Base-by-base conservation (phyloP, 2,329 filamentous ascomycete species). In the Helminthosporium solani region DNA sequence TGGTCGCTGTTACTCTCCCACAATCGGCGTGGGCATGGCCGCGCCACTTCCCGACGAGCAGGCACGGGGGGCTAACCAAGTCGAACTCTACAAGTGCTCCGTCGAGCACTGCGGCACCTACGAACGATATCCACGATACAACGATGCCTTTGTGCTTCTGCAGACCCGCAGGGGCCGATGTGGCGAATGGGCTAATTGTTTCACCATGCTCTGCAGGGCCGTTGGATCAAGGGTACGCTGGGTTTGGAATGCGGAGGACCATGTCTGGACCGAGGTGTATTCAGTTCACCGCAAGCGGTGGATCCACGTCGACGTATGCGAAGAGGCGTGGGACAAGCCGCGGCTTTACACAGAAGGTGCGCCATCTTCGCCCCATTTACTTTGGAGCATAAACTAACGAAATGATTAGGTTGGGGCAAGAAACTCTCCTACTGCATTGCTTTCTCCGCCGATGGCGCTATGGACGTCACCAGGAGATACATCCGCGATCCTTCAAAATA, bases 121-220 rank as follows among this genome's bases (percentile, higher is more conserved):
- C 64, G 92, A 96, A 70, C 84, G 92, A 53, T 99, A 96, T 58
- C 91, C 94, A 31, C 83, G 94, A 50, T 97, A 96, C 70, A 92
- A 89, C 49, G 92, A 99, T 67, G 92, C 96, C 20, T 97, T 95
- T 85, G 86, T 90, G 40, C 74, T 97, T 50, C 75, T 99, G 34
- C 87, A 96, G 70, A 95, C 90, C 21, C 80, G 88, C 57, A 82
- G 87, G 57, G 94, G 94, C 28, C 85, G 94, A 57, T 87, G 87
- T 50, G 94, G 94, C 51, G 94, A 99, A 75, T 97, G 94, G 90
- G 90, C 90, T 56, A 97, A 96, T 73, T 96, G 91, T 78, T 99
- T 99, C 75, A 92, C 87, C 74, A 97, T 97, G 94, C 80, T 99
- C 42, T 97, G 92, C 76, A 84, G 92, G 49, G 94, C 94, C 3